These are phyloP conservation scores for Corchorus capsularis DNA, from an alignment of 345 rosid genomes.

Conservation along the genomic window DNA sequence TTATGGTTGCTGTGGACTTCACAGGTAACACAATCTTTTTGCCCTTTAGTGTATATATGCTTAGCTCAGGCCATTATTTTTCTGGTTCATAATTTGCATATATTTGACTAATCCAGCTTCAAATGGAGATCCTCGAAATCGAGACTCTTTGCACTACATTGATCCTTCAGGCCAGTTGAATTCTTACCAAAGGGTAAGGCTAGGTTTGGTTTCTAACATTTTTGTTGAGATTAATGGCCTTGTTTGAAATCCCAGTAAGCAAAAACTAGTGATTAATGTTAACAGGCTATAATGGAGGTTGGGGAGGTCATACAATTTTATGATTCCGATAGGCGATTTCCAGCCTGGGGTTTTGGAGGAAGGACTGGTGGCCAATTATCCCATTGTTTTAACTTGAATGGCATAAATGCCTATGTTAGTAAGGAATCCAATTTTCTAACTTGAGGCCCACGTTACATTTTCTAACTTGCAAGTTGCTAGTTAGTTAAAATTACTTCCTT, in stretches of 20 bases:
- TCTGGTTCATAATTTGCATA: background rate
- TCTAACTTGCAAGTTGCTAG: no score
- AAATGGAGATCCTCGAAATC: slow-evolving; percentile 70
- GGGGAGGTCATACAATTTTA: slow-evolving; percentile 86
- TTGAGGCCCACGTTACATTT: no score
- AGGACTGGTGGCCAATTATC: slow-evolving; percentile 54
- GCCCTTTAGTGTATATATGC: background rate
- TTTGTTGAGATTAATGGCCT: no score
- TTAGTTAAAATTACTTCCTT: no score
- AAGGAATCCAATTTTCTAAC: background rate
- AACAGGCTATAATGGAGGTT: slow-evolving; percentile 76
- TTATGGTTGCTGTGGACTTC: slow-evolving; percentile 93
- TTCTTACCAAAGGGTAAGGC: slow-evolving; percentile 70
- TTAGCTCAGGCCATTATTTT: background rate
- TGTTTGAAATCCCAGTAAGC: no score
- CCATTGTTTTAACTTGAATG: slow-evolving; percentile 80
- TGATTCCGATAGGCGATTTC: slow-evolving; percentile 71
- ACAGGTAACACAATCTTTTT: slow-evolving; percentile 49
- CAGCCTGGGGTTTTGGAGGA: slow-evolving; percentile 92
- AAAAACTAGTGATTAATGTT: background rate
- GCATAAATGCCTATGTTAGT: slow-evolving; percentile 62
- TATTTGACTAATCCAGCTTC: slow-evolving; percentile 52
- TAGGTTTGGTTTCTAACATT: background rate
- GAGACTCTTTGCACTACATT: slow-evolving; percentile 73
- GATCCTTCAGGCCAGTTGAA: slow-evolving; percentile 74